Evolutionary conservation across 805 yeast genomes (phyloP), one percentile per base, ranked within the genome.

Genomic region (Ogataea saltuana): DNA sequence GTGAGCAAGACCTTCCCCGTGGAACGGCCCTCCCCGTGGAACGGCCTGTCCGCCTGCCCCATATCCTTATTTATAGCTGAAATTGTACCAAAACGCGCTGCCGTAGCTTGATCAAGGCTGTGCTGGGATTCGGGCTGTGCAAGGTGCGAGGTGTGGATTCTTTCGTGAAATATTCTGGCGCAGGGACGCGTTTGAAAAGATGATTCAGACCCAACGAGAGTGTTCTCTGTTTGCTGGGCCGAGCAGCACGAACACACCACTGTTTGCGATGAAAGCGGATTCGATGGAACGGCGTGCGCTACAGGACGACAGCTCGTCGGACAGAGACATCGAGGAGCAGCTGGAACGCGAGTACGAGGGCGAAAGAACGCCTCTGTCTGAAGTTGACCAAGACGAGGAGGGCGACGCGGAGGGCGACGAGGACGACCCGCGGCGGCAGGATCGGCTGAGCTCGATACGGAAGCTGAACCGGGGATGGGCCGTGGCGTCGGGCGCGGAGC

Each of bases 241-340:
- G 28, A 25, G 28, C 10, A 25, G 4, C 28, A 10, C 12, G 28
- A 6, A n/a, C n/a, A n/a, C n/a, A n/a, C n/a, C n/a, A n/a, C n/a
- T n/a, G n/a, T n/a, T n/a, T n/a, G n/a, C n/a, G n/a, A n/a, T n/a
- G n/a, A n/a, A n/a, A n/a, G n/a, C n/a, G n/a, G n/a, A n/a, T n/a
- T n/a, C n/a, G n/a, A n/a, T n/a, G n/a, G n/a, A n/a, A n/a, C n/a
- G n/a, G n/a, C n/a, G n/a, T n/a, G n/a, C n/a, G n/a, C n/a, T n/a
- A n/a, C n/a, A 12, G 28, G 20, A 21, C 35, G 51, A 39, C 12
- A 31, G 41, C n/a, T 43, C 52, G 13, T 50, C 55, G 11, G 61
- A 57, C 44, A 40, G 46, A 11, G 61, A 46, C 21, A 42, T 57
- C 9, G 58, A 54, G 39, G 61, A 55, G 20, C 55, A 53, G 34